Evolutionary conservation across 306 rosid genomes (phyloP), one percentile per base, ranked within the genome.

Genomic region (Abrus pulchellus): DNA sequence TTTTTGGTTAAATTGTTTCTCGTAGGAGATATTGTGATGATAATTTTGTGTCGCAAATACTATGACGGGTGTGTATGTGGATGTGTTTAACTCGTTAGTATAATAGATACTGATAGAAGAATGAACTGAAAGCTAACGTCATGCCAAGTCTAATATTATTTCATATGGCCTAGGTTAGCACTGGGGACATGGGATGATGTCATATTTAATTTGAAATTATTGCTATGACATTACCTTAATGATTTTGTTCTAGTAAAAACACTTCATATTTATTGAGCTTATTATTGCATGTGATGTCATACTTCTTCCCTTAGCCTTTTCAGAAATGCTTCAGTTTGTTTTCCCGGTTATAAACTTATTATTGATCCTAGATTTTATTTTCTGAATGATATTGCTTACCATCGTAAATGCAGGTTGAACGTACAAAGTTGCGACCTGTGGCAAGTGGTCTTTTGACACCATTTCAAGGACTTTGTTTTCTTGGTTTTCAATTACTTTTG

Each of bases 391-490:
- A 54, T 50, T 77, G 12, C 64, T 28, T 74, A 14, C 36, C 34
- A 68, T 86, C 53, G 49, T 44, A 60, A 14, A 48, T 91, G 88
- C 86, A 94, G 97, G 97, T 94, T 47, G 99, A 91, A 29, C 95
- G 99, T 41, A 94, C 99, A 72, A 94, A 91, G 83, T 81, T 74
- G 59, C 86, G 99, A 78, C 99, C 99, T 57, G 81, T 94, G 65
- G 99, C 99, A 68, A 90, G 99, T 88, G 94, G 97, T 84, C 83
- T 82, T 83, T 73, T 94, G 85, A 91, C 99, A 41, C 99, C 92
- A 33, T 89, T 92, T 87, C 90, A 93, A 82, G 97, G 99, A 49
- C 83, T 94, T 78, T 79, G 88, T 78, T 93, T 94, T 84, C 95
- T 94, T 73, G 99, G 97, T 78, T 89, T 89, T 82, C 99, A 94